These are phyloP conservation scores for Globisporangium uncinulatum DNA, from an alignment of 352 stramenopile genomes.

Conservation along the genomic window DNA sequence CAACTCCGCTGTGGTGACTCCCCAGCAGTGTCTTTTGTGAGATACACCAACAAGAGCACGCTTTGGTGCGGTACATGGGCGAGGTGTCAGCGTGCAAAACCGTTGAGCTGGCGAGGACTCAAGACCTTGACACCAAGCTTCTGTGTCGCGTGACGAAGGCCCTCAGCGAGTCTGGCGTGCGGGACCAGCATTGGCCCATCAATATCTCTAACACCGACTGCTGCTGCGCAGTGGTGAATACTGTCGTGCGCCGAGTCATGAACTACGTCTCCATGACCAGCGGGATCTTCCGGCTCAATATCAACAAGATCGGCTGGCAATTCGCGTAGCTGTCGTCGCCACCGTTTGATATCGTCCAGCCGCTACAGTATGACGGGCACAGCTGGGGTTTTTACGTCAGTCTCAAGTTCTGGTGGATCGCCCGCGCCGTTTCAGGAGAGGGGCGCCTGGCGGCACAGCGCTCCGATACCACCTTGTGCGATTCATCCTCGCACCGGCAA, in stretches of 20 bases:
- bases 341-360: background rate
- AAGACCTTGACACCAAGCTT: background rate
- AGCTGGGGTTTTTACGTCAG: background rate
- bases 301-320: too few relatives aligned
- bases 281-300: background rate
- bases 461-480: too few relatives aligned
- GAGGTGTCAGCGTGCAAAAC: background rate
- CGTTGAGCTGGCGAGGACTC: background rate
- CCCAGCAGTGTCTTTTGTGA: background rate
- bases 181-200: background rate
- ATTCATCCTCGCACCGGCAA: too few relatives aligned
- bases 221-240: background rate
- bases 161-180: background rate
- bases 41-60: background rate
- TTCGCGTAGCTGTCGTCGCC: too few relatives aligned
- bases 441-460: too few relatives aligned
- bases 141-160: background rate
- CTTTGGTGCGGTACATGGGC: background rate
- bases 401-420: background rate
- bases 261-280: background rate
- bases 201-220: background rate
- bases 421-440: too few relatives aligned
- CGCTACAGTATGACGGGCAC: too few relatives aligned
- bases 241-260: background rate
- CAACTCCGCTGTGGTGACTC: background rate